These are phyloP conservation scores for Zygosaccharomyces lentus DNA, from an alignment of 805 yeast species.

Conservation along the genomic window DNA sequence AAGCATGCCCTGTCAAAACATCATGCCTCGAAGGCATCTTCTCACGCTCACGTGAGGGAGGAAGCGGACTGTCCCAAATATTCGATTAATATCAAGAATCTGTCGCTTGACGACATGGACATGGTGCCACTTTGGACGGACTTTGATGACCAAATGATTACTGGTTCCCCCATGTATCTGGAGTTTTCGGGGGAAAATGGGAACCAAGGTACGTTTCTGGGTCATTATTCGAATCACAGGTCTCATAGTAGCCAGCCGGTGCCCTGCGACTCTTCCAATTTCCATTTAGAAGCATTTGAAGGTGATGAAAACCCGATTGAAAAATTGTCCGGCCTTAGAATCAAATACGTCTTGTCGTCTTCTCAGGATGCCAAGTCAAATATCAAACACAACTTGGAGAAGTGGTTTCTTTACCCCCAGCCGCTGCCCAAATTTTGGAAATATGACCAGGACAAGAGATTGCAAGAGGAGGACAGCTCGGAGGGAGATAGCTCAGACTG, in stretches of 20 bases:
- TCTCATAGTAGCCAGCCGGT: slow-evolving; percentile 13
- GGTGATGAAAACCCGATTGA: slow-evolving; percentile 18
- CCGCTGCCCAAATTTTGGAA: slow-evolving; percentile 50
- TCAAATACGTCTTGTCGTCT: slow-evolving; percentile 59
- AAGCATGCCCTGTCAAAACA: slow-evolving; percentile 8
- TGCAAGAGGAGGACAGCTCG: slow-evolving; percentile 12
- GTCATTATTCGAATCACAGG: slow-evolving; percentile 6
- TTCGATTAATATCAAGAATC: background rate
- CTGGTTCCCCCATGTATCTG: slow-evolving; percentile 33
- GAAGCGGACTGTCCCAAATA: background rate
- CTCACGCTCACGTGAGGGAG: background rate
- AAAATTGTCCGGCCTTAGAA: slow-evolving; percentile 47
- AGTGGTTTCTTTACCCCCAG: slow-evolving; percentile 81
- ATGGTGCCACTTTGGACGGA: slow-evolving; percentile 27
- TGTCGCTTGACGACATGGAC: slow-evolving; percentile 33
- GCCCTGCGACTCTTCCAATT: slow-evolving; percentile 15
- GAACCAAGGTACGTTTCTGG: slow-evolving; percentile 8
- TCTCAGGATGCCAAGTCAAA: slow-evolving; percentile 64
- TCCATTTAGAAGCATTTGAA: slow-evolving; percentile 13
- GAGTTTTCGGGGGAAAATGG: slow-evolving; percentile 20
- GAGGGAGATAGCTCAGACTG: slow-evolving; percentile 9
- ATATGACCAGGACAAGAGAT: slow-evolving; percentile 32
- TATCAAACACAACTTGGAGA: slow-evolving; percentile 58
- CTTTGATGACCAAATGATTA: slow-evolving; percentile 33
- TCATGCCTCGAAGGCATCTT: slow-evolving; percentile 1